Base-by-base conservation (phyloP, 345 rosid species). In the Sonneratia caseolaris region DNA sequence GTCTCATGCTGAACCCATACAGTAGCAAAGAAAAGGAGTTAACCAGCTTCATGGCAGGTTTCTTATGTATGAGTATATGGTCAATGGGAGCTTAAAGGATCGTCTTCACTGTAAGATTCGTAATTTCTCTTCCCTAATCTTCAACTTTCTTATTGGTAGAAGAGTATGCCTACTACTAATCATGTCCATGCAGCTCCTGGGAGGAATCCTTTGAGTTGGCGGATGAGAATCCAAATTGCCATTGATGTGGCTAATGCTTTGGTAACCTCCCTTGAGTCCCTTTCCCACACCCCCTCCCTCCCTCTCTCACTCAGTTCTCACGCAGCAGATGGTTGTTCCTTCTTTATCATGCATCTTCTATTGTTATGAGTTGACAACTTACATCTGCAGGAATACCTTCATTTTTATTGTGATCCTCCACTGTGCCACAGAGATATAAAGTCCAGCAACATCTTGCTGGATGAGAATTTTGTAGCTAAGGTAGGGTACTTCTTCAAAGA, bases 191-290 rank as follows among this genome's bases (percentile, higher is more conserved):
- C 84, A 94, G 97, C 85, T 37, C 81, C 82, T 19, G 82, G 76
- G 69, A 86, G 76, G 76, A 71, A 81, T 68, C 93, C 90, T 65
- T 79, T 90, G 82, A 87, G 89, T 84, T 94, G 99, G 99, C 84
- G 68, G 79, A 85, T 81, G 37, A 88, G 99, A 80, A 86, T 94
- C 80, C 93, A 86, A 75, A 91, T 91, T 37, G 93, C 97, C 61
- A 85, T 94, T 57, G 97, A 91, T 68, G 93, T 94, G 76, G 99
- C 97, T 64, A 88, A 94, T 80, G 99, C 99, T 82, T 80, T 91
- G 97, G 97, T 94, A 86, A 78, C 32, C 32, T 27, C 32, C 32
- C 32, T 27, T 27, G 32, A 27, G 32, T 27, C 32, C 32, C 32
- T 27, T 27, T 27, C 32, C 32, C 32, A 27, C 32, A 27, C 32